Conservation (phyloP, 768 basidiomycete species). For the Pluteus cervinus region DNA sequence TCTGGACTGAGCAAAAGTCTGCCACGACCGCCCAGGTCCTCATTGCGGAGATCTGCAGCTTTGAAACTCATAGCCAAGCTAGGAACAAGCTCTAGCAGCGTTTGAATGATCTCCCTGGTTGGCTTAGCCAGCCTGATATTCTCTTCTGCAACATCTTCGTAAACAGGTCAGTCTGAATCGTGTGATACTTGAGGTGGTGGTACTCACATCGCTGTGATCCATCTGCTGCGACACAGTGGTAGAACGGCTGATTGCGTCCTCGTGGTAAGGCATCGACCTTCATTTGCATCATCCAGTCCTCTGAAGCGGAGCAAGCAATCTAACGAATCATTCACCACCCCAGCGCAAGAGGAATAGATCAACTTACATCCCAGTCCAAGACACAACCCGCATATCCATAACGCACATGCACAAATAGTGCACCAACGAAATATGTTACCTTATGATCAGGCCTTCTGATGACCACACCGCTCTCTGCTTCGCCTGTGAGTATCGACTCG, state of each 20-base stretch:
- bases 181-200: neutral
- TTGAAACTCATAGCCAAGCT: constrained; percentile 10
- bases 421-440: constrained; percentile 42
- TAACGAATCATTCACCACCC: constrained; percentile 6
- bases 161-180: neutral
- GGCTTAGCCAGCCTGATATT: constrained; percentile 16
- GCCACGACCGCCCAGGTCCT: constrained; percentile 21
- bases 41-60: constrained; percentile 8
- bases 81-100: neutral
- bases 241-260: constrained; percentile 47
- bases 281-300: constrained; percentile 40
- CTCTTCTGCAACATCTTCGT: constrained; percentile 29
- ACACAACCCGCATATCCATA: constrained; percentile 39
- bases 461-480: no score
- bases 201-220: constrained; percentile 33
- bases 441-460: no score
- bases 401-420: constrained; percentile 35
- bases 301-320: constrained; percentile 31
- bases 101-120: constrained; percentile 1
- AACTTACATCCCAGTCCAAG: constrained; percentile 43
- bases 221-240: constrained; percentile 28
- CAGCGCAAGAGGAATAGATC: constrained; percentile 4
- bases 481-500: constrained; percentile 21
- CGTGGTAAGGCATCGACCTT: constrained; percentile 28
- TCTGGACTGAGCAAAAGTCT: constrained; percentile 27